Evolutionary conservation across 306 rosid genomes (phyloP), one percentile per base, ranked within the genome.

Genomic region (Inga leiocalycina): DNA sequence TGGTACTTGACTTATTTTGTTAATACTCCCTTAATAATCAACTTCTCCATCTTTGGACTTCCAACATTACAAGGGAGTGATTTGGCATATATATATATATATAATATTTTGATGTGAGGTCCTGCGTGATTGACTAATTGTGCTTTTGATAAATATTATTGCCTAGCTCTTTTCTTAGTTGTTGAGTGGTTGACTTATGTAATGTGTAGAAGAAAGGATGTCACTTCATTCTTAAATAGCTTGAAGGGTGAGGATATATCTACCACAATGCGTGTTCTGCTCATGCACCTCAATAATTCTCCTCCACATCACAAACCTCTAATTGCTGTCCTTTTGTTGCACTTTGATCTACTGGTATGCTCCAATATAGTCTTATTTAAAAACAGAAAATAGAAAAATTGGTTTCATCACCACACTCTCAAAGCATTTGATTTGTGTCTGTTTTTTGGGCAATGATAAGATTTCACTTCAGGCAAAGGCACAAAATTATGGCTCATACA

Each of bases 401-500:
- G 34, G 34, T 49, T 48, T 74, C 67, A 4, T 24, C 34, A 51
- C 6, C 59, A 3, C 43, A 17, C 34, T 81, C 20, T 72, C 59
- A 24, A 65, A 65, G 49, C 68, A 32, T 81, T 12, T 77, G 27
- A 41, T 51, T 27, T 73, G 77, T 59, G 3, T 6, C 24, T 45
- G 12, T 66, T 20, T 22, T 65, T 34, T 70, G 79, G 56, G 76
- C 81, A 76, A 61, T 52, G 71, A 61, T 56, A 66, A 82, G 20
- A 52, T 81, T 67, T 78, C 17, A n/a, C 24, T 85, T 84, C 86
- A 91, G 96, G 90, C 83, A 67, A 89, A 85, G 85, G 88, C 90
- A 65, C 76, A 87, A 71, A 89, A 81, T 72, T 82, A 85, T 69
- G 83, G 90, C 74, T 81, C 81, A 77, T 87, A 90, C 48, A 89